Percentiles rank a stretch among this genome's conserved stretches.
Conservation (phyloP, 1,139 yeast species). For the Ashbya aceris region DNA sequence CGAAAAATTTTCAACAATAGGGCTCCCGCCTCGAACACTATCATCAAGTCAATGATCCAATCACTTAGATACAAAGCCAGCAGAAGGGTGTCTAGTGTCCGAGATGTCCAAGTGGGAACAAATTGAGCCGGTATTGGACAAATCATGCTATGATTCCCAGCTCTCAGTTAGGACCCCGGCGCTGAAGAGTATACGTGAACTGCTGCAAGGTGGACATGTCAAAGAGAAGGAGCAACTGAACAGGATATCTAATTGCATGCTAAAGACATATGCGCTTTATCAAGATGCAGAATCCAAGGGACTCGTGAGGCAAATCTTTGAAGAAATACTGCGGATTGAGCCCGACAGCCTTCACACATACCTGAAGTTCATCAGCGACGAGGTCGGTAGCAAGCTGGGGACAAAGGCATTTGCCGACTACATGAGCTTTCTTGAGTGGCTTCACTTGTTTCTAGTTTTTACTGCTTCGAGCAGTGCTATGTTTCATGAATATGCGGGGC, state of each 20-base stretch:
- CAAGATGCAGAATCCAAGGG: slow-evolving; percentile 42
- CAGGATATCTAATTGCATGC: slow-evolving; percentile 24
- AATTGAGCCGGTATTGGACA: slow-evolving; percentile 6
- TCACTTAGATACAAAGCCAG: neutral
- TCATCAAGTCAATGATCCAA: neutral
- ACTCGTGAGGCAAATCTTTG: slow-evolving; percentile 35
- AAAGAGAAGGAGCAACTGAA: slow-evolving; percentile 13
- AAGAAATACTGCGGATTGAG: slow-evolving; percentile 31
- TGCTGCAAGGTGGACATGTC: slow-evolving; percentile 2
- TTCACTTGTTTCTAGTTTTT: slow-evolving; percentile 16
- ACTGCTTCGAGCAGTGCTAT: slow-evolving; percentile 6
- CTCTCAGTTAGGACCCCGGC: slow-evolving; percentile 7
- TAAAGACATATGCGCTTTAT: slow-evolving; percentile 36
- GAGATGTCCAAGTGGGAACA: slow-evolving; percentile 7
- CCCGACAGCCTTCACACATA: slow-evolving; percentile 32
- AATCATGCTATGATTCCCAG: slow-evolving; percentile 7
- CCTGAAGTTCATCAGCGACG: slow-evolving; percentile 34
- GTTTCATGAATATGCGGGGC: slow-evolving; percentile 11
- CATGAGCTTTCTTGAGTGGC: slow-evolving; percentile 26
- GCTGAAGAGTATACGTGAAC: slow-evolving; percentile 7
- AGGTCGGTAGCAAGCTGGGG: slow-evolving; percentile 17
- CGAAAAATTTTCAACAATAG: neutral
- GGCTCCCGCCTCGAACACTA: too few relatives aligned
- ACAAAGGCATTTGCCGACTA: slow-evolving; percentile 25
- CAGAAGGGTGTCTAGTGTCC: neutral